Percentiles rank a stretch among this genome's conserved stretches.
phyloP scores from a whole-genome alignment of 192 early-diverging fungal species.

The Linnemannia zychae region DNA sequence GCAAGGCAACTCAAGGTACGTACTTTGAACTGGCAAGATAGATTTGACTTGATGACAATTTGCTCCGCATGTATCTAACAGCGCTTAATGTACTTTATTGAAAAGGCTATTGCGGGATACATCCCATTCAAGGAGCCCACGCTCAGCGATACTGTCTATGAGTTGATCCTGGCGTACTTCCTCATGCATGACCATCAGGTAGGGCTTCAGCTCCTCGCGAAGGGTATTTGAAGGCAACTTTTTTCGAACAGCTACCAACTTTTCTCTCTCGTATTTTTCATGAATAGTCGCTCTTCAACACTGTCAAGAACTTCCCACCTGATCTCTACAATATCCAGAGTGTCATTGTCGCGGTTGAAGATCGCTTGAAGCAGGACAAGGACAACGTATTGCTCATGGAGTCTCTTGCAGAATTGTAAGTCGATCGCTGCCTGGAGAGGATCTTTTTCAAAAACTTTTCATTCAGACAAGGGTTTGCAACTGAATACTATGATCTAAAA shows the following conservation, averaged over 20 bases:
- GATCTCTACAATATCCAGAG: constrained; percentile 79
- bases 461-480: background rate
- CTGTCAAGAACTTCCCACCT: constrained; percentile 85
- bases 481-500: background rate
- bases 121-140: constrained; percentile 85
- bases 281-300: constrained; percentile 62
- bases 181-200: constrained; percentile 77
- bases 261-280: background rate
- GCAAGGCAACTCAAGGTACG: constrained; percentile 75
- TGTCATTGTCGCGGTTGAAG: constrained; percentile 85
- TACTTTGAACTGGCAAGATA: background rate
- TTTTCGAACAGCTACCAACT: background rate
- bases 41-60: background rate
- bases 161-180: constrained; percentile 85
- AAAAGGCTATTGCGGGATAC: constrained; percentile 73
- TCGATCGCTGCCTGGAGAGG: background rate
- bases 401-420: constrained; percentile 82
- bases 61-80: background rate
- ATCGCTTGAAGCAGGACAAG: constrained; percentile 69
- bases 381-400: constrained; percentile 75
- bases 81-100: background rate
- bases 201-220: constrained; percentile 14
- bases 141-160: constrained; percentile 85
- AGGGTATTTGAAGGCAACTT: background rate
- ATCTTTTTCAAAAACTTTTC: background rate